Conservation (phyloP, 2,329 filamentous ascomycete genomes). For the Trichoderma semiorbis region DNA sequence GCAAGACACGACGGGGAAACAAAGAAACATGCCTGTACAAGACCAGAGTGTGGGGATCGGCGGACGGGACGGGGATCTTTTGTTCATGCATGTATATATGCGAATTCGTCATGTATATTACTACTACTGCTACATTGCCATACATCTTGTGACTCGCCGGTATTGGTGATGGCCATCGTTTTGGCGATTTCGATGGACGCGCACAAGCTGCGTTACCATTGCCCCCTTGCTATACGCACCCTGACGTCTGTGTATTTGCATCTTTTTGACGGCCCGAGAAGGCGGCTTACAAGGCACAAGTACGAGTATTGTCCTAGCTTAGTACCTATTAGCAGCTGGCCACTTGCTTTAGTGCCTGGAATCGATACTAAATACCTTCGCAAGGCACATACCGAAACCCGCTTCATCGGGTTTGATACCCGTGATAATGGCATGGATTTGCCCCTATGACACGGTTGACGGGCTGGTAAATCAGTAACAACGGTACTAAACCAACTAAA, state of each 20-base stretch:
- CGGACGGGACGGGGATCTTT: constrained; percentile 4
- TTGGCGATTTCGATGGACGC: background rate
- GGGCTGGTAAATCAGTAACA: background rate
- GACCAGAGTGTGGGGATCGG: constrained; percentile 1
- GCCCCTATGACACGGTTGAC: background rate
- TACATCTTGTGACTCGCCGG: background rate
- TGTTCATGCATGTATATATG: constrained; percentile 13
- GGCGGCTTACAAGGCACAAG: background rate
- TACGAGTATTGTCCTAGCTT: background rate
- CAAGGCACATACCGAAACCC: background rate
- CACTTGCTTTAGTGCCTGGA: background rate
- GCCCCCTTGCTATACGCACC: background rate
- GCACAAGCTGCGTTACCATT: background rate
- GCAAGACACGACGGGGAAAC: constrained; percentile 1
- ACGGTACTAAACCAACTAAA: background rate
- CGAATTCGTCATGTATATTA: constrained; percentile 8
- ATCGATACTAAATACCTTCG: background rate
- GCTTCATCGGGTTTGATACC: background rate
- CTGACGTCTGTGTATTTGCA: background rate
- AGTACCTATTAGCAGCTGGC: background rate
- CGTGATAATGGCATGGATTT: background rate
- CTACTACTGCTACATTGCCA: background rate
- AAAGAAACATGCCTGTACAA: background rate
- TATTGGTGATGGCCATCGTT: background rate
- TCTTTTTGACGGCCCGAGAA: background rate